Evolutionary conservation across 1,284 basidiomycete species (phyloP), one percentile per base, ranked within the genome.

Genomic region (Pyrrhoderma lamaoense): DNA sequence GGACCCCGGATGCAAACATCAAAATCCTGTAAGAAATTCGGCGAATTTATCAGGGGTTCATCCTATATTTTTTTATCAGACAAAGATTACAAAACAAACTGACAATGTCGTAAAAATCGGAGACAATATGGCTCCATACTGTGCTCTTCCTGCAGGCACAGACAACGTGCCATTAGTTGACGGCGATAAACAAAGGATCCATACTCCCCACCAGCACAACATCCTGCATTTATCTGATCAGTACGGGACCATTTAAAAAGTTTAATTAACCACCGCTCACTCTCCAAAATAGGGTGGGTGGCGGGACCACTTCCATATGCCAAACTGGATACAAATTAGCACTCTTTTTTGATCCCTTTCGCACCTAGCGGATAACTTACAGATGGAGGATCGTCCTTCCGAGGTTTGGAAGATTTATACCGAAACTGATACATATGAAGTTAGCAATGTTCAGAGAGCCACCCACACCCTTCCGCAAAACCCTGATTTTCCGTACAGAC

Each of bases 201-300:
- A 87, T 19, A 86, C 75, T 1, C 83, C 83, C 82, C 82, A 85
- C 76, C 83, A 85, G 56, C 83, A 79, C 42, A 82, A 61, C 54
- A 86, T 85, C 62, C 79, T 80, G 53, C 1, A n/a, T 38, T 3
- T n/a, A 27, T 40, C 42, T 45, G 47, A 22, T 43, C 8, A 31
- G 21, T 37, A 23, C 23, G 13, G 42, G 5, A 8, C 27, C 4
- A n/a, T 18, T 4, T 45, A 25, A 23, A 27, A 4, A 38, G 19
- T 37, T 42, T 46, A 23, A 47, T 52, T 43, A 31, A 31, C 27
- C 27, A 56, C 36, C 16, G 71, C 75, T 62, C 61, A 81, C 77
- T 88, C 85, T 62, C 85, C 84, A 61, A 87, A 85, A 63, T 87
- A 89, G 7, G 84, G 80, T 23, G 86, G 85, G 57, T 88, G 80